Conservation (phyloP, 306 rosid genomes). For the Fagus sylvatica region DNA sequence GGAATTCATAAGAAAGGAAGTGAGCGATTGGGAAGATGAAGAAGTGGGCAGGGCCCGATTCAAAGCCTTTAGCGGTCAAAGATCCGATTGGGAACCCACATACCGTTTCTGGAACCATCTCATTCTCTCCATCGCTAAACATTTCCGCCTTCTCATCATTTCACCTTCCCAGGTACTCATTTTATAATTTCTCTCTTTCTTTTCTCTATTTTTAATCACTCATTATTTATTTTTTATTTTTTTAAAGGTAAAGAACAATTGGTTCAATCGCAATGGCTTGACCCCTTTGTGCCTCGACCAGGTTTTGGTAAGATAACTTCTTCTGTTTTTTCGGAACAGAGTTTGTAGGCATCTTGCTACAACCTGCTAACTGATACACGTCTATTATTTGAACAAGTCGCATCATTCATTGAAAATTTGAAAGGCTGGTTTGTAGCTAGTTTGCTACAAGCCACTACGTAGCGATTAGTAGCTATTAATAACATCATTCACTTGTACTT, state of each 20-base stretch:
- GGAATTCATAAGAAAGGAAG: slow-evolving; percentile 57
- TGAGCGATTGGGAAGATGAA: slow-evolving; percentile 76
- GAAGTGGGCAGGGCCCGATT: slow-evolving; percentile 58
- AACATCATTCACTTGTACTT: too few species aligned
- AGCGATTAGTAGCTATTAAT: too few species aligned
- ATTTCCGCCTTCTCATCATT: slow-evolving; percentile 49
- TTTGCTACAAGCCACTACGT: too few species aligned
- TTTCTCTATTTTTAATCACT: background rate
- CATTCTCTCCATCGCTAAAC: slow-evolving; percentile 57
- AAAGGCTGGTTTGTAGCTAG: too few species aligned
- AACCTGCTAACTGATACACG: too few species aligned
- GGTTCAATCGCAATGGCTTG: slow-evolving; percentile 87
- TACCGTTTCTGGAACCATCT: slow-evolving; percentile 73
- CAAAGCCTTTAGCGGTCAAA: slow-evolving; percentile 90
- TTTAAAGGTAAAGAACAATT: slow-evolving; percentile 49
- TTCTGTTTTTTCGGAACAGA: too few species aligned
- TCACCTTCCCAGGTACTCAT: slow-evolving; percentile 49
- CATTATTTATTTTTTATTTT: background rate
- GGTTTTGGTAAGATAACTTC: slow-evolving; percentile 57
- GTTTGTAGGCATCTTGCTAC: too few species aligned
- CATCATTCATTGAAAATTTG: background rate
- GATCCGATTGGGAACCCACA: slow-evolving; percentile 69
- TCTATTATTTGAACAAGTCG: too few species aligned
- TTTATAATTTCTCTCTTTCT: background rate
- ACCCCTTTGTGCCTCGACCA: slow-evolving; percentile 72